Evolutionary conservation across 148 eudicot genomes (phyloP), one percentile per base, ranked within the genome.

Genomic region (Nepenthes mirabilis): DNA sequence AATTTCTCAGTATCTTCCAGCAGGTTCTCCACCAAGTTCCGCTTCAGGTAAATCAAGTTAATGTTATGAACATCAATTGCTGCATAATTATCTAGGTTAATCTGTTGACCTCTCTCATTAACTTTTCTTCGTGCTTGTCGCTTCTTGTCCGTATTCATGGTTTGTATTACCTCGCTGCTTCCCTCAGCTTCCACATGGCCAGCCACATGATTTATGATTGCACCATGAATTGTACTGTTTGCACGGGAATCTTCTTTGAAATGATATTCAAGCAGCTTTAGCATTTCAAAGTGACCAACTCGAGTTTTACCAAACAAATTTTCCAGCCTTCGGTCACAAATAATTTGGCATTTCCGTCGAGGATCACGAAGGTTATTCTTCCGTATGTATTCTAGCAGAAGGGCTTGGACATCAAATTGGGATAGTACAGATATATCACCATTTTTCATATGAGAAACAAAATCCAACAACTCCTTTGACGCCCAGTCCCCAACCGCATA

Each of bases 281-380:
- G 76, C 98, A 91, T 88, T 74, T 91, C 98, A 77, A 85, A 75
- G 61, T 85, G 94, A 68, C 85, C 96, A 47, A 88, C 96, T 40
- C 91, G 82, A 11, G 79, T 74, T 74, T 82, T 91, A 48, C 83
- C 80, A 60, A 94, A 86, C 64, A 94, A 73, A 76, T 11, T 78
- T 58, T 59, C 74, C 68, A 94, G 83, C 81, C 97, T 80, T 34
- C 43, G 61, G 76, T 94, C 99, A 74, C 99, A 94, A 57, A 86
- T 72, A 23, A 94, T 81, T 72, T 94, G 95, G 70, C 84, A 84
- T 72, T 82, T 86, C 56, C 52, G 76, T 6, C 69, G 85, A 59
- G 95, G 99, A 70, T 94, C 99, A 43, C 89, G 86, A 9, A 94
- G 97, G 68, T 84, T 84, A 58, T 94, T 82, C 76, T 65, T 77